phyloP scores from a whole-genome alignment of 257 asterid species.

The Lycium barbarum region DNA sequence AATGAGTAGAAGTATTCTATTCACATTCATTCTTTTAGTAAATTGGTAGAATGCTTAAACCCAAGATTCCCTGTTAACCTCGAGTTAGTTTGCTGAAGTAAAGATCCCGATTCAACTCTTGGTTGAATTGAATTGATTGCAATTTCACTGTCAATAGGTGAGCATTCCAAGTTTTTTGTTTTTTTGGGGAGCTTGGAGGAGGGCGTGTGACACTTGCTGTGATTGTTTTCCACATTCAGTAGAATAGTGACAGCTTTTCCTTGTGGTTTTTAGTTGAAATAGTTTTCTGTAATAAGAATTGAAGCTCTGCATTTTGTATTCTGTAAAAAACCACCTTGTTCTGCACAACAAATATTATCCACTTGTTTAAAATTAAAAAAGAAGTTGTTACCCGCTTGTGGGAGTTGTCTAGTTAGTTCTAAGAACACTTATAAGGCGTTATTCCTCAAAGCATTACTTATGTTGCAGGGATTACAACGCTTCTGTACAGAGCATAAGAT shows the following conservation, averaged over 20 bases:
- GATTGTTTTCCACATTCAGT: not conserved
- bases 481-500: slow-evolving; percentile 89
- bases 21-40: not conserved
- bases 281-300: not conserved
- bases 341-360: not conserved
- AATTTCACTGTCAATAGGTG: not conserved
- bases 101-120: not conserved
- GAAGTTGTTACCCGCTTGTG: not conserved
- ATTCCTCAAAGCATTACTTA: slow-evolving; percentile 13
- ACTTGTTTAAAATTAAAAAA: not conserved
- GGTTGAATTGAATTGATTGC: not conserved
- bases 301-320: not conserved
- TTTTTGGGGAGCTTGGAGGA: not conserved
- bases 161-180: not conserved
- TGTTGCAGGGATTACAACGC: slow-evolving; percentile 89
- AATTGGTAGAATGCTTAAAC: not conserved
- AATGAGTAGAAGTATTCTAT: not conserved
- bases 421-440: not conserved
- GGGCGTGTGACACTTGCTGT: not conserved
- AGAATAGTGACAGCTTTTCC: not conserved
- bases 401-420: not conserved
- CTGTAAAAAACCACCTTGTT: not conserved
- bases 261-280: not conserved
- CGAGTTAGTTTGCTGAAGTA: not conserved
- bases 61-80: not conserved